A percentile compares a stretch with the other conserved stretches of the same genome.
Conservation (phyloP, 1,139 yeast species). For the Kodamaea anthophila region DNA sequence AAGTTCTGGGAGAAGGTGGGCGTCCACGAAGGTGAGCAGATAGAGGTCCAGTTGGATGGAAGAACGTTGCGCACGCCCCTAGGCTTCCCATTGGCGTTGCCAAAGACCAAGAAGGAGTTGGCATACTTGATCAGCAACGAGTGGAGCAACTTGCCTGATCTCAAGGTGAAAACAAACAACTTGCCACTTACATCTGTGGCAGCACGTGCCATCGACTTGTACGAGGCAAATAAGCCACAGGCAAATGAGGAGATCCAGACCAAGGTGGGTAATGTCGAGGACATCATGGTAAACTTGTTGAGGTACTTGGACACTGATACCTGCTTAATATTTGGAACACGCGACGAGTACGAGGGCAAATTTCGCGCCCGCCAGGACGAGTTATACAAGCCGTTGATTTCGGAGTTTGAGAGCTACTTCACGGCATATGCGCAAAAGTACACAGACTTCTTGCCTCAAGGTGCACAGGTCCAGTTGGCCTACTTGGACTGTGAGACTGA, state of each 20-base stretch:
- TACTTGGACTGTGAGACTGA: constrained; percentile 73
- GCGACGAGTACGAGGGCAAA: constrained; percentile 74
- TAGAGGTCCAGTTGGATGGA: constrained; percentile 60
- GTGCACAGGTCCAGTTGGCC: constrained; percentile 34
- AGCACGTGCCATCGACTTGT: constrained; percentile 77
- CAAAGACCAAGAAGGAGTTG: constrained; percentile 50
- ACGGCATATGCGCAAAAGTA: constrained; percentile 34
- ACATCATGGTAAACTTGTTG: constrained; percentile 51
- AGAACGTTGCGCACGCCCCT: constrained; percentile 80
- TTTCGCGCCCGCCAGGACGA: constrained; percentile 73
- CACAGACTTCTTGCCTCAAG: constrained; percentile 23
- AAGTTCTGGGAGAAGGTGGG: constrained; percentile 84
- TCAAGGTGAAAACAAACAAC: constrained; percentile 70
- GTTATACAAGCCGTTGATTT: constrained; percentile 66
- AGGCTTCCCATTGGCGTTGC: constrained; percentile 66
- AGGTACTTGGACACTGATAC: constrained; percentile 93
- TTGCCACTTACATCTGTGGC: constrained; percentile 84
- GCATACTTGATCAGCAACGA: constrained; percentile 80
- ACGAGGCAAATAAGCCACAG: constrained; percentile 22
- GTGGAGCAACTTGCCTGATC: constrained; percentile 72
- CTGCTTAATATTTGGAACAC: constrained; percentile 78
- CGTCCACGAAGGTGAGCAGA: constrained; percentile 29
- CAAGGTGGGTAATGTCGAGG: constrained; percentile 55
- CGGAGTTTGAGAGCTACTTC: constrained; percentile 58
- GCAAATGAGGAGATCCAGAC: constrained; percentile 44